These are phyloP conservation scores for Phoma sp. DNA, from an alignment of 2,329 filamentous ascomycete species.

Conservation along the genomic window DNA sequence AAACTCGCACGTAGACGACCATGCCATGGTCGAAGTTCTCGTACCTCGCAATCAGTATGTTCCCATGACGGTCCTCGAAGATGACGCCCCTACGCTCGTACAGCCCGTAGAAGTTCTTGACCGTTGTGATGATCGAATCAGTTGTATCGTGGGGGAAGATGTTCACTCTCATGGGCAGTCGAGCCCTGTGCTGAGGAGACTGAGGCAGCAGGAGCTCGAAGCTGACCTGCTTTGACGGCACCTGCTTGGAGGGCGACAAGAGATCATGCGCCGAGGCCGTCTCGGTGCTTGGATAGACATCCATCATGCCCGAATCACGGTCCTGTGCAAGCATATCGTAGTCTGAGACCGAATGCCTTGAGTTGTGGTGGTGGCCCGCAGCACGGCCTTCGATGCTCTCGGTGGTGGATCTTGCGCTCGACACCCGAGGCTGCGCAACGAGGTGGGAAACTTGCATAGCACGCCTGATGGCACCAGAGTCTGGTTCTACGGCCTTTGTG, in stretches of 20 bases:
- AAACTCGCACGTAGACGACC: constrained; percentile 89
- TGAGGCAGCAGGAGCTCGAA: constrained; percentile 77
- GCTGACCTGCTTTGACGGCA: constrained; percentile 72
- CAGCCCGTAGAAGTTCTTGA: constrained; percentile 98
- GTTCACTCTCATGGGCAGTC: constrained; percentile 83
- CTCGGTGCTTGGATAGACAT: constrained; percentile 47
- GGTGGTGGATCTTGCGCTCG: constrained; percentile 35
- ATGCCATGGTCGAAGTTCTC: constrained; percentile 95
- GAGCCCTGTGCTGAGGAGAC: constrained; percentile 71
- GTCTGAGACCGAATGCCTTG: constrained; percentile 28
- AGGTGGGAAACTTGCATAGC: constrained; percentile 44
- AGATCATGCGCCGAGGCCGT: constrained; percentile 40
- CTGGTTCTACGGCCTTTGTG: constrained; percentile 25
- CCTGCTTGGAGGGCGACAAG: constrained; percentile 46
- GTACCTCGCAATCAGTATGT: constrained; percentile 91
- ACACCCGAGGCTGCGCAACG: constrained; percentile 34
- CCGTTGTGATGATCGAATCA: constrained; percentile 95
- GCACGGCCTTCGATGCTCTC: constrained; percentile 34
- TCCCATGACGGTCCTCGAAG: constrained; percentile 90
- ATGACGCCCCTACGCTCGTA: constrained; percentile 87
- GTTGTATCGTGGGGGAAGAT: constrained; percentile 96
- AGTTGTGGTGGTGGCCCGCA: constrained; percentile 38
- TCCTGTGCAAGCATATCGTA: constrained; percentile 39
- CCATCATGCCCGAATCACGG: constrained; percentile 40
- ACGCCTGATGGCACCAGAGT: constrained; percentile 13